These are phyloP conservation scores for Arthrobotrys conoides DNA, from an alignment of 2,329 filamentous ascomycete species.

Conservation along the genomic window DNA sequence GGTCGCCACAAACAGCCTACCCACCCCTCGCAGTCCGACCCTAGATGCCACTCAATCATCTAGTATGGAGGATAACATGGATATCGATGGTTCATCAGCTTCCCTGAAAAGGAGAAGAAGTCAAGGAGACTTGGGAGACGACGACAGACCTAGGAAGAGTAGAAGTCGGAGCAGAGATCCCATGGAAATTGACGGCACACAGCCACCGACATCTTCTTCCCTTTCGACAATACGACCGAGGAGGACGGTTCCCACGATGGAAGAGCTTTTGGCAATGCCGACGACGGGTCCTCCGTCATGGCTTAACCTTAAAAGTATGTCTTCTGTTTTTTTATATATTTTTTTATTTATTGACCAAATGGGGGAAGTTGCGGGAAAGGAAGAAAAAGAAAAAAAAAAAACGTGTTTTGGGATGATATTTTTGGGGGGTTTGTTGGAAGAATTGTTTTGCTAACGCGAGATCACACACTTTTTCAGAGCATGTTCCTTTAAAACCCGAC, in stretches of 20 bases:
- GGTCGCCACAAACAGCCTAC: slow-evolving; percentile 43
- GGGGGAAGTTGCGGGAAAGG: too few relatives aligned
- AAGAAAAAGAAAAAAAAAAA: background rate
- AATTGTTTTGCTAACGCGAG: slow-evolving; percentile 50
- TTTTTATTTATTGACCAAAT: too few relatives aligned
- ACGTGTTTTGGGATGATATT: background rate
- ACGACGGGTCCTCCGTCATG: slow-evolving; percentile 60
- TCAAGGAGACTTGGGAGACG: slow-evolving; percentile 55
- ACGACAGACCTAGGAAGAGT: slow-evolving; percentile 56
- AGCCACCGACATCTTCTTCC: slow-evolving; percentile 41
- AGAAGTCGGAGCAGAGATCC: slow-evolving; percentile 56
- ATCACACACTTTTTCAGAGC: slow-evolving; percentile 22
- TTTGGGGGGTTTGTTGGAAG: background rate
- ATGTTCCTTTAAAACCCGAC: slow-evolving; percentile 67
- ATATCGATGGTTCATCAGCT: slow-evolving; percentile 34
- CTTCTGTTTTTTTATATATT: slow-evolving; percentile 24
- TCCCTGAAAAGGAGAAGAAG: slow-evolving; percentile 59
- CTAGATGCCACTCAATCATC: slow-evolving; percentile 43
- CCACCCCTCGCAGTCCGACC: slow-evolving; percentile 56
- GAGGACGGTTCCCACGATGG: slow-evolving; percentile 56
- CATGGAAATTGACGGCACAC: slow-evolving; percentile 53
- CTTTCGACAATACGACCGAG: slow-evolving; percentile 45
- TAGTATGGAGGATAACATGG: slow-evolving; percentile 51
- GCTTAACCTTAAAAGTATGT: slow-evolving; percentile 58
- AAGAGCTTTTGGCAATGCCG: slow-evolving; percentile 59